phyloP scores from a whole-genome alignment of 108 stramenopile species.

The Pseudonitzschia multistriata region DNA sequence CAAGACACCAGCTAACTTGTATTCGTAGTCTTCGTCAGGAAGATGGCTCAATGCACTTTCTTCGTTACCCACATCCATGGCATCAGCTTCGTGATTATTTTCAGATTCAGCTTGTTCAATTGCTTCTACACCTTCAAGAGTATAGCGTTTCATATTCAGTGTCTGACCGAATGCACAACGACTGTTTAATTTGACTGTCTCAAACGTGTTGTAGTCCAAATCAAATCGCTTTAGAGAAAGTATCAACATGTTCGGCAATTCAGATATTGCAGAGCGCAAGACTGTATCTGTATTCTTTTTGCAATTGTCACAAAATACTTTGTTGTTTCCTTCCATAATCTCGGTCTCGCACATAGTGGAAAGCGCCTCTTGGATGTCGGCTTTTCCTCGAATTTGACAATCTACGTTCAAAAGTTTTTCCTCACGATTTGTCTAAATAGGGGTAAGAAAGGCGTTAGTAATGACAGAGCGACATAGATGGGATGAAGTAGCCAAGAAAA shows the following conservation, averaged over 20 bases:
- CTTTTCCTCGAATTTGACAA: slow-evolving; percentile 92
- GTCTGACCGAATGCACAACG: slow-evolving; percentile 91
- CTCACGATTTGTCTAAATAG: slow-evolving; percentile 76
- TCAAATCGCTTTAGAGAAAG: slow-evolving; percentile 97
- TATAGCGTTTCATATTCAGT: slow-evolving; percentile 94
- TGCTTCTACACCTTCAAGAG: slow-evolving; percentile 88
- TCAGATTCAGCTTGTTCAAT: slow-evolving; percentile 58
- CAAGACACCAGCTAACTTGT: slow-evolving; percentile 91
- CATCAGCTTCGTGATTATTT: slow-evolving; percentile 38
- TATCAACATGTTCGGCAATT: slow-evolving; percentile 90
- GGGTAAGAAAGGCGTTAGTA: slow-evolving; percentile 27
- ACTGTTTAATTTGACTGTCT: slow-evolving; percentile 98
- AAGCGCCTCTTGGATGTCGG: slow-evolving; percentile 90
- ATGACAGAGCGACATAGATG: slow-evolving; percentile 15
- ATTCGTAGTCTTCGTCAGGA: slow-evolving; percentile 90
- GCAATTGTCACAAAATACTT: slow-evolving; percentile 94
- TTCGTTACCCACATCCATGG: slow-evolving; percentile 39
- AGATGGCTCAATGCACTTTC: slow-evolving; percentile 33
- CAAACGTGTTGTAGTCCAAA: slow-evolving; percentile 96
- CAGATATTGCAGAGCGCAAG: slow-evolving; percentile 83
- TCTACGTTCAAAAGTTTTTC: slow-evolving; percentile 93
- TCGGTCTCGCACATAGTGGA: slow-evolving; percentile 91
- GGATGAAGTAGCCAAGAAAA: neutral
- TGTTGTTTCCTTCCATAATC: slow-evolving; percentile 97
- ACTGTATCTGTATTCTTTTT: slow-evolving; percentile 93